Evolutionary conservation across 176 grass and related monocot genomes (phyloP).

Genomic region (Alloteropsis semialata): DNA sequence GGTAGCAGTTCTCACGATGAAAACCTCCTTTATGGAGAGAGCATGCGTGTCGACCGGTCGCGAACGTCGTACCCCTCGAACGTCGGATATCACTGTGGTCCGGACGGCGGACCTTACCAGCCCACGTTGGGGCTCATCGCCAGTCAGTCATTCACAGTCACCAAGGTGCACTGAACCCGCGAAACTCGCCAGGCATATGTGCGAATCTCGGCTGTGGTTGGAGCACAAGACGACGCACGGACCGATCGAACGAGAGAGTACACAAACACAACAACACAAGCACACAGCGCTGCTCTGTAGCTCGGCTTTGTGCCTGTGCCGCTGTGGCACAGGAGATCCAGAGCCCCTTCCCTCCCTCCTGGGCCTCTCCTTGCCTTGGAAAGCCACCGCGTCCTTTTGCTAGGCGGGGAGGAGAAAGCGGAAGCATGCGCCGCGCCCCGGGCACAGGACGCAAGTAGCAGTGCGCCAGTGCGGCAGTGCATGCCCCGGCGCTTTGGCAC

Average conservation of each 20-base stretch:
- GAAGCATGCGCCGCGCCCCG: neutral
- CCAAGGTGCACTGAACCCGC: neutral
- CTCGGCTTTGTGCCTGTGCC: too few relatives aligned
- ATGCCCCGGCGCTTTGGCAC: too few relatives aligned
- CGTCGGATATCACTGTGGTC: neutral
- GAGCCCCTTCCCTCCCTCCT: neutral
- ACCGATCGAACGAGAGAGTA: too few relatives aligned
- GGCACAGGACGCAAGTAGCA: neutral
- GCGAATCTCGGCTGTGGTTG: neutral
- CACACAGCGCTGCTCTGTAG: neutral
- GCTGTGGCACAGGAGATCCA: neutral
- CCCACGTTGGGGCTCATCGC: neutral
- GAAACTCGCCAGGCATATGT: neutral
- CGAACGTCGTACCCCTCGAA: neutral
- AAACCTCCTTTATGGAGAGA: neutral
- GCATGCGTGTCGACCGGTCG: neutral
- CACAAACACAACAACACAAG: too few relatives aligned
- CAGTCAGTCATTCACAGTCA: neutral
- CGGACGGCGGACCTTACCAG: neutral
- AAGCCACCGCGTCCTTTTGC: neutral
- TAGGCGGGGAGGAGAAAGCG: neutral
- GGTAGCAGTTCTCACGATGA: neutral
- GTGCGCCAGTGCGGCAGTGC: neutral
- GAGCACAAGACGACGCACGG: neutral
- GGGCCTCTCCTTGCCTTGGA: neutral